Conservation (phyloP, 768 basidiomycete species). For the Pleurotus citrinopileatus region DNA sequence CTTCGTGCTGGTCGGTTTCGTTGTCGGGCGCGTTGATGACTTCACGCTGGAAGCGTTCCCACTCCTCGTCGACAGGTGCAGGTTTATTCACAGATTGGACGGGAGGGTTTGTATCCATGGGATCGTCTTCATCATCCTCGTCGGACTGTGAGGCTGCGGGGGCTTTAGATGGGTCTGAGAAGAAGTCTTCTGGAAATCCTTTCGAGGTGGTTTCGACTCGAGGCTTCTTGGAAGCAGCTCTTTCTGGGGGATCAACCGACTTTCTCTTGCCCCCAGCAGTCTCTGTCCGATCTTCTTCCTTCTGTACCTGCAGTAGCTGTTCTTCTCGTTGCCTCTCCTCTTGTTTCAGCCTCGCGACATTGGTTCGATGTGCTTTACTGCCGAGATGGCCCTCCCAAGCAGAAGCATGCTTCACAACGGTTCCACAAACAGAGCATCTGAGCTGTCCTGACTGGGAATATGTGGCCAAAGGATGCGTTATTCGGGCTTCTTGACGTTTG, state of each 20-base stretch:
- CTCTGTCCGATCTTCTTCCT: slow-evolving; percentile 24
- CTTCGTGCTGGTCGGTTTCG: slow-evolving; percentile 39
- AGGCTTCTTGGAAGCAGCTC: slow-evolving; percentile 25
- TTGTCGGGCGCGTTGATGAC: slow-evolving; percentile 46
- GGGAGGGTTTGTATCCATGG: slow-evolving; percentile 17
- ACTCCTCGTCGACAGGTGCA: slow-evolving; percentile 63
- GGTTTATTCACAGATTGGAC: slow-evolving; percentile 18
- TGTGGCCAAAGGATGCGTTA: slow-evolving; percentile 70
- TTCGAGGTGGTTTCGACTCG: slow-evolving; percentile 28
- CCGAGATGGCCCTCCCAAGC: slow-evolving; percentile 89
- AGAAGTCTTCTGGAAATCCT: slow-evolving; percentile 68
- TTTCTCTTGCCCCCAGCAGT: slow-evolving; percentile 33
- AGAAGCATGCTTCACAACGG: slow-evolving; percentile 66
- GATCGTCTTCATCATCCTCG: slow-evolving; percentile 43
- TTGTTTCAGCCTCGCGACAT: slow-evolving; percentile 56
- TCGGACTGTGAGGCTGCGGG: slow-evolving; percentile 33
- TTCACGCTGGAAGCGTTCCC: slow-evolving; percentile 67
- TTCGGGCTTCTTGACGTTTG: slow-evolving; percentile 73
- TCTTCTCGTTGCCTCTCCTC: slow-evolving; percentile 45
- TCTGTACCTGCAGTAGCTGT: slow-evolving; percentile 31
- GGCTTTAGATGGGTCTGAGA: slow-evolving; percentile 69
- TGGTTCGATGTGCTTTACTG: slow-evolving; percentile 74
- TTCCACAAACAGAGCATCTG: slow-evolving; percentile 64
- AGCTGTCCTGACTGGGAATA: slow-evolving; percentile 68
- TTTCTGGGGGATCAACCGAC: slow-evolving; percentile 26